phyloP scores from a whole-genome alignment of 768 basidiomycete species.

The Mycena rebaudengoi region DNA sequence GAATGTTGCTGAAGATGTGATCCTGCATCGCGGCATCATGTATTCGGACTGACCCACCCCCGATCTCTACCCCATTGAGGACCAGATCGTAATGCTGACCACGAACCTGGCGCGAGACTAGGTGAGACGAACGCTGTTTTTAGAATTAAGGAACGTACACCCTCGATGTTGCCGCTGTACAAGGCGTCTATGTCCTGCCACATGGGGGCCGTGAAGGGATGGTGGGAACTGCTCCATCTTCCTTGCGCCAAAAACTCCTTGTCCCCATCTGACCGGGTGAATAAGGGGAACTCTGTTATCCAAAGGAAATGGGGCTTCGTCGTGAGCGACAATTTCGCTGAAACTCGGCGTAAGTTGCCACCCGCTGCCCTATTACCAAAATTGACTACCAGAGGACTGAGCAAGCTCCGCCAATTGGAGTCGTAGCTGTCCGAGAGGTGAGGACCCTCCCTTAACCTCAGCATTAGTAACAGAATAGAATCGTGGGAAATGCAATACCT shows the following conservation, averaged over 20 bases:
- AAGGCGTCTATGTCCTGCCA: slow-evolving; percentile 85
- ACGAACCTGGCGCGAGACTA: slow-evolving; percentile 64
- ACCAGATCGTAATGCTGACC: slow-evolving; percentile 98
- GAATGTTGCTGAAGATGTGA: slow-evolving; percentile 75
- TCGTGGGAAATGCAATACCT: slow-evolving; percentile 47
- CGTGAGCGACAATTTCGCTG: slow-evolving; percentile 67
- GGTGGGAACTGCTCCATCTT: slow-evolving; percentile 92
- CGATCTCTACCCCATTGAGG: slow-evolving; percentile 92
- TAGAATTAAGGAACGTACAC: slow-evolving; percentile 44
- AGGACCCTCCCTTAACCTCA: slow-evolving; percentile 80
- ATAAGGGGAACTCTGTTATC: slow-evolving; percentile 96
- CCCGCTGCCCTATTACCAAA: slow-evolving; percentile 14
- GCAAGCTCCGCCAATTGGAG: slow-evolving; percentile 73
- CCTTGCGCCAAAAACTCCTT: slow-evolving; percentile 88
- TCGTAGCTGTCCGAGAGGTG: slow-evolving; percentile 77
- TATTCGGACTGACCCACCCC: slow-evolving; percentile 92
- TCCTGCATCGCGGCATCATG: slow-evolving; percentile 92
- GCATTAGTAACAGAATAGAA: slow-evolving; percentile 31
- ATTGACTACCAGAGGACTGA: slow-evolving; percentile 63
- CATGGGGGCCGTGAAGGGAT: slow-evolving; percentile 97
- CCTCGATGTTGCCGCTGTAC: slow-evolving; percentile 71
- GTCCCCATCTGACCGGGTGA: slow-evolving; percentile 85
- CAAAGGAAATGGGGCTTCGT: slow-evolving; percentile 85
- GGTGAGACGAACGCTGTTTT: not conserved
- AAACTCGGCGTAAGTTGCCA: slow-evolving; percentile 23